A percentile compares a stretch with the other conserved stretches of the same genome.
phyloP scores from a whole-genome alignment of 805 yeast genomes.

The Metschnikowia gelsemii region DNA sequence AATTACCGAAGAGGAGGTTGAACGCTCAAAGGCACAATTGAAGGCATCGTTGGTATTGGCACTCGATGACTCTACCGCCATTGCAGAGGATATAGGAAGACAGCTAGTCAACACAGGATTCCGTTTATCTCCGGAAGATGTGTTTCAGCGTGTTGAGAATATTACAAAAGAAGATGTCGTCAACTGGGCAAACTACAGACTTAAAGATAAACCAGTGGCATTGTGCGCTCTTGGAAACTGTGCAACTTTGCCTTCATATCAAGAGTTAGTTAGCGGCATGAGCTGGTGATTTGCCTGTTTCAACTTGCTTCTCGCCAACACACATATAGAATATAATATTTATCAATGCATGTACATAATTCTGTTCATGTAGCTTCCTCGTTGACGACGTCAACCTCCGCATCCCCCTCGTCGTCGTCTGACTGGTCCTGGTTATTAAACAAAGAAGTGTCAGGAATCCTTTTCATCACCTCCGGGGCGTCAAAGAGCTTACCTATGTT shows the following conservation, averaged over 20 bases:
- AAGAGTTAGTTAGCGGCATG: slow-evolving; percentile 49
- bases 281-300: slow-evolving; percentile 17
- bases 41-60: slow-evolving; percentile 89
- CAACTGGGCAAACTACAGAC: slow-evolving; percentile 82
- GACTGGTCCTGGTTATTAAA: slow-evolving; percentile 42
- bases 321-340: neutral
- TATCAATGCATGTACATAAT: slow-evolving; percentile 2
- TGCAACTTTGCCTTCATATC: slow-evolving; percentile 64
- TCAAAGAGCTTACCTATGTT: slow-evolving; percentile 85
- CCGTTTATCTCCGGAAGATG: slow-evolving; percentile 70
- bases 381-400: slow-evolving; percentile 26
- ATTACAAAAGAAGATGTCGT: slow-evolving; percentile 79
- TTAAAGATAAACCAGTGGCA: slow-evolving; percentile 77
- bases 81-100: slow-evolving; percentile 97
- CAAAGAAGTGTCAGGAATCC: slow-evolving; percentile 65
- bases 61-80: slow-evolving; percentile 91
- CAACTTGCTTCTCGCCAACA: neutral
- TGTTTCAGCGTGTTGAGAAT: slow-evolving; percentile 69
- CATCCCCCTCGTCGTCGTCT: slow-evolving; percentile 36
- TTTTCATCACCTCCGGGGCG: slow-evolving; percentile 65
- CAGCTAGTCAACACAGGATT: slow-evolving; percentile 93
- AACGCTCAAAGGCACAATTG: slow-evolving; percentile 89
- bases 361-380: slow-evolving; percentile 12
- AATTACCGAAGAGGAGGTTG: slow-evolving; percentile 80
- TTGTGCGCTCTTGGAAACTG: slow-evolving; percentile 90